Evolutionary conservation across 352 stramenopile genomes (phyloP).

Genomic region (Pythium myriotylum): DNA sequence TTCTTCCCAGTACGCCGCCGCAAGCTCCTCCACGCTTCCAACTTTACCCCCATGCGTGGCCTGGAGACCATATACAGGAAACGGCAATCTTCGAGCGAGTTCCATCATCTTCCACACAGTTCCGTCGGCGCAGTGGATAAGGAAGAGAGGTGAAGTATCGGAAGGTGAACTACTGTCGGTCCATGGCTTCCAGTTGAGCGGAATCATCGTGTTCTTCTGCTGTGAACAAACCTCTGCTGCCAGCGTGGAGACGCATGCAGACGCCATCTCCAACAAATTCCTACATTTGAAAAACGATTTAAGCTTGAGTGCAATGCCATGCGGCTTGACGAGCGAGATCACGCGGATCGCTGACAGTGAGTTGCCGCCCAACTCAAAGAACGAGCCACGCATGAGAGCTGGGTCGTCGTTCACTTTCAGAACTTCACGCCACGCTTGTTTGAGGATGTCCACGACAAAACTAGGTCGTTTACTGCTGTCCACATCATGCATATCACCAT

Average conservation of each 20-base stretch:
- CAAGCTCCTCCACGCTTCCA: constrained; percentile 41
- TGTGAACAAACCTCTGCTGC: constrained; percentile 6
- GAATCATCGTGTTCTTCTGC: constrained; percentile 30
- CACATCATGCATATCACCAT: background rate
- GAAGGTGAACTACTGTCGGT: background rate
- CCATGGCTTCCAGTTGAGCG: constrained; percentile 39
- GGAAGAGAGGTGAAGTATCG: constrained; percentile 33
- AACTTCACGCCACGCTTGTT: constrained; percentile 53
- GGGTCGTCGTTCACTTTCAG: constrained; percentile 40
- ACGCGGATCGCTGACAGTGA: constrained; percentile 68
- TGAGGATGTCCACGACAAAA: constrained; percentile 43
- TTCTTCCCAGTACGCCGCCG: constrained; percentile 37
- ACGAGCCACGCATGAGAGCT: constrained; percentile 37
- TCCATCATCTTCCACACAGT: constrained; percentile 67
- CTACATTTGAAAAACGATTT: constrained; percentile 48
- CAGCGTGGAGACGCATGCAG: constrained; percentile 6
- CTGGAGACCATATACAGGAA: constrained; percentile 43
- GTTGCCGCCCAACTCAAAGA: constrained; percentile 73
- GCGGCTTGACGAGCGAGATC: constrained; percentile 53
- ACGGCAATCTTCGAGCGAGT: constrained; percentile 40
- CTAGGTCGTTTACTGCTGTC: constrained; percentile 20
- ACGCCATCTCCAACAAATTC: constrained; percentile 46
- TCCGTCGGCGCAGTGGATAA: constrained; percentile 57
- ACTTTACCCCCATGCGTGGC: constrained; percentile 12
- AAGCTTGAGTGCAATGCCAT: constrained; percentile 46